A percentile compares a stretch with the other conserved stretches of the same genome.
Evolutionary conservation across 768 basidiomycete genomes (phyloP).

Genomic region (Boletus sp.): DNA sequence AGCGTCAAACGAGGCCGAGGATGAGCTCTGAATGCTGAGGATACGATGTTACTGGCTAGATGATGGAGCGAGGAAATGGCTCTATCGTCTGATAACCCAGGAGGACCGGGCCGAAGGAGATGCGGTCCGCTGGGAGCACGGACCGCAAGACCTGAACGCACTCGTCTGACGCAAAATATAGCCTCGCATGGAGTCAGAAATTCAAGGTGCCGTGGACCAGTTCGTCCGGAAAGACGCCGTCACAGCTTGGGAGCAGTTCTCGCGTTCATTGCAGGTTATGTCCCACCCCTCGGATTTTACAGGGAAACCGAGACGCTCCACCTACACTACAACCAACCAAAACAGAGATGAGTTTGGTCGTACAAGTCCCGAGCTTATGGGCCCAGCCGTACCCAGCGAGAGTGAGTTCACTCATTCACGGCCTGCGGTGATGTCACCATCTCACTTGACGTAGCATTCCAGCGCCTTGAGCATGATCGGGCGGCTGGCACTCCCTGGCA

Average conservation of each 20-base stretch:
- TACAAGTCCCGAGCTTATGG: not conserved
- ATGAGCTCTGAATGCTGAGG: not conserved
- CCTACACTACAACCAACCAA: not conserved
- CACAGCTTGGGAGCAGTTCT: not conserved
- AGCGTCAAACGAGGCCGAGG: not conserved
- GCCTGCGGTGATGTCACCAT: not conserved
- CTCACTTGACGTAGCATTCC: not conserved
- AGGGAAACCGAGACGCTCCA: not conserved
- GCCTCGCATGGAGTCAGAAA: not conserved
- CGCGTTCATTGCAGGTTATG: not conserved
- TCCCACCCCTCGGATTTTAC: too few species aligned
- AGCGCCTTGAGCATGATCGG: not conserved
- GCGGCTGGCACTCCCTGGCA: not conserved
- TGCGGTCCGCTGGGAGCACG: not conserved
- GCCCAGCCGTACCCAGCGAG: not conserved
- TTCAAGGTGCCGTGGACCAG: not conserved
- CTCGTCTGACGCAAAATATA: not conserved
- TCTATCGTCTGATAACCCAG: not conserved
- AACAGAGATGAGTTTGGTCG: not conserved
- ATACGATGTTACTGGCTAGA: not conserved
- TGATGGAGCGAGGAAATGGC: not conserved
- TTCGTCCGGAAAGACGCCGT: not conserved
- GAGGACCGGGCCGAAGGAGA: not conserved
- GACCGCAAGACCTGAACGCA: too few species aligned
- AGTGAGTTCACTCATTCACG: not conserved